Conservation (phyloP, 2,329 filamentous ascomycete species). For the Rhexocercosporidium sp. region DNA sequence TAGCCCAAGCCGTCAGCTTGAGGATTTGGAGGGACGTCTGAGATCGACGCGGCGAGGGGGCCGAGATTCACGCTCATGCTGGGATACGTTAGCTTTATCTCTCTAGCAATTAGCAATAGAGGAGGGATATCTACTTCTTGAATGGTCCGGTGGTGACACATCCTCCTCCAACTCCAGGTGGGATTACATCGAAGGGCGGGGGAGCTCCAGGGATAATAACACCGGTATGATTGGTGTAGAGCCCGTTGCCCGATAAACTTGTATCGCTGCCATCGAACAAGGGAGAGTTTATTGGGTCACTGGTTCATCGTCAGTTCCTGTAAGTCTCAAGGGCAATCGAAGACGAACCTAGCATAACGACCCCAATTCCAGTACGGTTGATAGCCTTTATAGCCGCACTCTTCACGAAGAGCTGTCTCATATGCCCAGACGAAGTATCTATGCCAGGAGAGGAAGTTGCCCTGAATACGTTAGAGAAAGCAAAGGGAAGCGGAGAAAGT, state of each 20-base stretch:
- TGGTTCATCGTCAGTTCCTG: constrained; percentile 50
- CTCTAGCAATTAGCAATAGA: no score
- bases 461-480: constrained; percentile 13
- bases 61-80: constrained; percentile 49
- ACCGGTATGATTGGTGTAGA: constrained; percentile 35
- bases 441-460: constrained; percentile 50
- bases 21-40: constrained; percentile 41
- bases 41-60: constrained; percentile 48
- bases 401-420: constrained; percentile 48
- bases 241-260: constrained; percentile 55
- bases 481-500: neutral
- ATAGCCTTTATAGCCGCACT: constrained; percentile 50
- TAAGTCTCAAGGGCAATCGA: constrained; percentile 44
- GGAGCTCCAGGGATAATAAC: constrained; percentile 26
- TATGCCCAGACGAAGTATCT: constrained; percentile 49
- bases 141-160: constrained; percentile 56
- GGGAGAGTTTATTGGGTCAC: constrained; percentile 53
- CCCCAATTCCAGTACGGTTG: constrained; percentile 50
- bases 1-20: constrained; percentile 42
- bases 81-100: neutral
- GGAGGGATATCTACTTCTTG: constrained; percentile 40
- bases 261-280: constrained; percentile 60
- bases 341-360: constrained; percentile 23
- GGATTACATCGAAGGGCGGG: constrained; percentile 39
- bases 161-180: constrained; percentile 58